phyloP scores from a whole-genome alignment of 805 yeast species.

The Ogataea neopini region DNA sequence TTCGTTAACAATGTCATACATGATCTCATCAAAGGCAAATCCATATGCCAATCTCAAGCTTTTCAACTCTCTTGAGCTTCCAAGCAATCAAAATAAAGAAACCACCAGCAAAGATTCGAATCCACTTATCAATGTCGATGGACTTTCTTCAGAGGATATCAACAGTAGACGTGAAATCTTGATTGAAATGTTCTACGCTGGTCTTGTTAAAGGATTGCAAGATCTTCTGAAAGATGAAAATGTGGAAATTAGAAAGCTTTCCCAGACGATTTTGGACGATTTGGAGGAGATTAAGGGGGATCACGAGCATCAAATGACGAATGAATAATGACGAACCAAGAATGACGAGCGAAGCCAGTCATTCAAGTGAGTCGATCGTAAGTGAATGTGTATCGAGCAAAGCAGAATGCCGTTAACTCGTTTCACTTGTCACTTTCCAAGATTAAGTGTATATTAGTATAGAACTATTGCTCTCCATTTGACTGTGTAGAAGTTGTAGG shows the following conservation, averaged over 20 bases:
- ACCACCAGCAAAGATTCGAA: neutral
- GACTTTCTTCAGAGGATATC: slow-evolving; percentile 59
- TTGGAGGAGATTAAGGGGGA: slow-evolving; percentile 20
- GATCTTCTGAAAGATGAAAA: slow-evolving; percentile 57
- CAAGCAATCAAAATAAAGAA: slow-evolving; percentile 10
- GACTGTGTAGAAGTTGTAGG: neutral
- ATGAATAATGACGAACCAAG: neutral
- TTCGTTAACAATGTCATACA: slow-evolving; percentile 50
- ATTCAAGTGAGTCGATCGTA: too few species aligned
- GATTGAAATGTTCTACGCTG: slow-evolving; percentile 50
- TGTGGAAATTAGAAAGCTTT: slow-evolving; percentile 20
- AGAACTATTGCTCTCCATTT: neutral
- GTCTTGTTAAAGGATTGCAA: slow-evolving; percentile 51
- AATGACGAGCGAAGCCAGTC: neutral
- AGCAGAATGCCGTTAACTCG: too few species aligned
- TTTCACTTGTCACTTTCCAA: too few species aligned
- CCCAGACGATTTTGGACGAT: slow-evolving; percentile 19
- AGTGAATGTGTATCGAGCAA: too few species aligned
- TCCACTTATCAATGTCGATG: slow-evolving; percentile 39
- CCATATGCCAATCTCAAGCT: slow-evolving; percentile 67
- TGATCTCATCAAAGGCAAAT: slow-evolving; percentile 56
- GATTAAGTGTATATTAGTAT: slow-evolving; percentile 4
- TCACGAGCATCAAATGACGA: slow-evolving; percentile 18
- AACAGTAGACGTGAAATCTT: slow-evolving; percentile 55
- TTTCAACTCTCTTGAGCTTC: slow-evolving; percentile 42